phyloP scores from a whole-genome alignment of 345 rosid species.

The rapeseed (Brassica napus) region DNA sequence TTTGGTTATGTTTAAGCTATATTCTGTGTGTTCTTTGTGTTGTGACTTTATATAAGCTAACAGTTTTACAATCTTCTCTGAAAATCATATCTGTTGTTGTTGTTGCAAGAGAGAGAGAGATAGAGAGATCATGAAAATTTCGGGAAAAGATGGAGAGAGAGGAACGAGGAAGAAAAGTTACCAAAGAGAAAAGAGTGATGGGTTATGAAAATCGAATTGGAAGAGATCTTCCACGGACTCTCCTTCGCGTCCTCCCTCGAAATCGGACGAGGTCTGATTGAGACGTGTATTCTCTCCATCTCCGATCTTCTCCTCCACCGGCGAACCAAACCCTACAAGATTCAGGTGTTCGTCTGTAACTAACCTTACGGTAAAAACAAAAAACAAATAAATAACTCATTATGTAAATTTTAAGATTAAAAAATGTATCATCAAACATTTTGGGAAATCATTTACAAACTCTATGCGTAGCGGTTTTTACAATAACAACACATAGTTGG shows the following conservation, averaged over 20 bases:
- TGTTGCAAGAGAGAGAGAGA: neutral
- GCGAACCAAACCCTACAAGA: constrained; percentile 26
- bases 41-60: too few relatives aligned
- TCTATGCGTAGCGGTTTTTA: too few relatives aligned
- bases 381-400: too few relatives aligned
- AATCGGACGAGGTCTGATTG: constrained; percentile 77
- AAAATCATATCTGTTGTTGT: constrained; percentile 59
- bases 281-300: constrained; percentile 90
- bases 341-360: neutral
- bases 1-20: too few relatives aligned
- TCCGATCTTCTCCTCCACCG: constrained; percentile 33
- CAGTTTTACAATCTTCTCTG: constrained; percentile 63
- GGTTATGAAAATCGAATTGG: constrained; percentile 63
- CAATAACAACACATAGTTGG: too few relatives aligned
- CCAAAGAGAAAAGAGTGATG: constrained; percentile 59
- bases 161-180: constrained; percentile 15
- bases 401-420: too few relatives aligned
- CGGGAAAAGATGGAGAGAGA: neutral
- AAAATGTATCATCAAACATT: too few relatives aligned
- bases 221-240: constrained; percentile 82
- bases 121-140: neutral
- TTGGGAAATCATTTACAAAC: too few relatives aligned
- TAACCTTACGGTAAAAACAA: too few relatives aligned
- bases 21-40: too few relatives aligned
- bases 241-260: constrained; percentile 69